Evolutionary conservation across 352 stramenopile species (phyloP), one percentile per base, ranked within the genome.

Genomic region (Globisporangium uncinulatum): DNA sequence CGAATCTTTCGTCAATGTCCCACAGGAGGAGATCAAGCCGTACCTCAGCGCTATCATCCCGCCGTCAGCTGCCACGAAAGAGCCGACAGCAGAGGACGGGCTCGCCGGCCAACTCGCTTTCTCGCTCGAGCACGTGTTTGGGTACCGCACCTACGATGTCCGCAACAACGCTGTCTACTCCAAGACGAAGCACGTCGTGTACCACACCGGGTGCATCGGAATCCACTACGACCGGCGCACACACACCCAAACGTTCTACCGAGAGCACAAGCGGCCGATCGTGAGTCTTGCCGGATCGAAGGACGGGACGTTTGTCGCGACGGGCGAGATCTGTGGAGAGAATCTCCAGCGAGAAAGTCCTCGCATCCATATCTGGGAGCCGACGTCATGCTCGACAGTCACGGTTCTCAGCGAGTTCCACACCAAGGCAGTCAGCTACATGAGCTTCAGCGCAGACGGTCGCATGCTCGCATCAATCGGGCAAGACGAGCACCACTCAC

Each of bases 291-390:
- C 70, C 5, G 57, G 69, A 7, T 73, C 74, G 1, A 66, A 59
- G 15, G 79, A 83, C 39, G 83, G 83, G 37, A 65, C 65, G 17
- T 78, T 88, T 24, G 62, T 91, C 7, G 83, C 83, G 11, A 90
- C 80, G 0, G 83, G 83, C 6, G 83, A 93, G 63, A 86, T 91
- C 32, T 89, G 79, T 47, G 64, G 62, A 17, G 66, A 84, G 39
- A 76, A 73, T 49, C 67, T 83, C 36, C 61, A 76, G 48, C 63
- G 69, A 19, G 82, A 92, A 51, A 62, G 67, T 1, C 83, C 83
- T 15, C 74, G 74, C 1, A 83, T 93, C 10, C 83, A 93, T 46
- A 60, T 93, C 1, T 92, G 83, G 83, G 83, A 91, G 47, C 78
- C 78, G 15, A 68, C 78, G 9, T 80, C 78, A 3, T 88, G 80